phyloP scores from a whole-genome alignment of 2,329 filamentous ascomycete species.

The Arachnopeziza araneosa region DNA sequence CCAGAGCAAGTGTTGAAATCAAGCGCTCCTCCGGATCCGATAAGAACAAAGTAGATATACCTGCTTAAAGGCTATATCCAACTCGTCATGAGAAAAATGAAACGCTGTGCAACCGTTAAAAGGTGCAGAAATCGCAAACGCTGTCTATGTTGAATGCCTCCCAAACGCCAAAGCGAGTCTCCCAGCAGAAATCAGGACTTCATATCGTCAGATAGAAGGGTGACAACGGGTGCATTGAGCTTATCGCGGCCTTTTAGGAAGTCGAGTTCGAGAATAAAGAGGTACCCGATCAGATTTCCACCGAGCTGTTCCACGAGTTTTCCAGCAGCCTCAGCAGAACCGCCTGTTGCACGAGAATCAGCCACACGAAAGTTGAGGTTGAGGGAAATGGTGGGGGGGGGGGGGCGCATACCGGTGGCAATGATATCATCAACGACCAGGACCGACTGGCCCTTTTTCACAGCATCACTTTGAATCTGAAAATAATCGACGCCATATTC shows the following conservation, averaged over 20 bases:
- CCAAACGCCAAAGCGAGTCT: slow-evolving; percentile 22
- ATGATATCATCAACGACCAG: slow-evolving; percentile 97
- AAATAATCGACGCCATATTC: slow-evolving; percentile 95
- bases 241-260: slow-evolving; percentile 89
- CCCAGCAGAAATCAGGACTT: slow-evolving; percentile 1
- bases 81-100: background rate
- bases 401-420: slow-evolving; percentile 71
- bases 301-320: slow-evolving; percentile 81
- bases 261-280: slow-evolving; percentile 94
- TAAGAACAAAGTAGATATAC: background rate
- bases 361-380: background rate
- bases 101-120: background rate
- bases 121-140: slow-evolving; percentile 19
- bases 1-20: background rate
- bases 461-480: slow-evolving; percentile 85
- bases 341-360: slow-evolving; percentile 52
- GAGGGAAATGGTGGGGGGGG: background rate
- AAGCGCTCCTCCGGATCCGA: background rate
- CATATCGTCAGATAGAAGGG: slow-evolving; percentile 64
- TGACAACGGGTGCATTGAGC: slow-evolving; percentile 77
- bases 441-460: slow-evolving; percentile 82
- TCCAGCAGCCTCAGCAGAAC: slow-evolving; percentile 83
- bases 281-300: slow-evolving; percentile 78
- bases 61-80: background rate
- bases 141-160: slow-evolving; percentile 27